Percentiles rank a stretch among this genome's conserved stretches.
These are phyloP conservation scores for Hymenoscyphus scutula DNA, from an alignment of 2,329 filamentous ascomycete species.

Conservation along the genomic window DNA sequence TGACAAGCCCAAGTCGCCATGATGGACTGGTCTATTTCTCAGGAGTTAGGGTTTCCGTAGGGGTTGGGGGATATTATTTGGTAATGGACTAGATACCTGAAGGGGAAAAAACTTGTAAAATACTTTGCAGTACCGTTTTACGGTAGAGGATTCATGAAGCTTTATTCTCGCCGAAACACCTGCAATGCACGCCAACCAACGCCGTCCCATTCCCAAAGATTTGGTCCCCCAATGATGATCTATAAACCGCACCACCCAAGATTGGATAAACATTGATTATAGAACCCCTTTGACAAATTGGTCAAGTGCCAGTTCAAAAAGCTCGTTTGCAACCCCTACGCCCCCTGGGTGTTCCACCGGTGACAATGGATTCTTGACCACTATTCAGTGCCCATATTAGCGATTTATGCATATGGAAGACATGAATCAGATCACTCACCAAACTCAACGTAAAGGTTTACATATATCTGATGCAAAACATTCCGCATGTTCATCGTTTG, in stretches of 20 bases:
- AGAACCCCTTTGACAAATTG: constrained; percentile 70
- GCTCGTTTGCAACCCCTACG: constrained; percentile 67
- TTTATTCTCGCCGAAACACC: constrained; percentile 21
- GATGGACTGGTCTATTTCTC: constrained; percentile 5
- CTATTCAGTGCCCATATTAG: constrained; percentile 38
- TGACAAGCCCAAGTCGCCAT: constrained; percentile 19
- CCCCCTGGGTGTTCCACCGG: constrained; percentile 68
- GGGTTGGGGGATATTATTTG: constrained; percentile 2
- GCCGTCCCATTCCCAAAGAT: constrained; percentile 19
- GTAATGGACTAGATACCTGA: constrained; percentile 4
- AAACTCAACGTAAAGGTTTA: constrained; percentile 96
- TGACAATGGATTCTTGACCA: constrained; percentile 68
- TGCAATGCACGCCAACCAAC: constrained; percentile 23
- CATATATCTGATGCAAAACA: constrained; percentile 96
- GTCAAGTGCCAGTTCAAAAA: constrained; percentile 71
- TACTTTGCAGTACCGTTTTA: constrained; percentile 19
- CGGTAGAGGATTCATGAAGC: constrained; percentile 12
- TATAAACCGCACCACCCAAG: neutral
- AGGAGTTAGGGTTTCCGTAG: constrained; percentile 14
- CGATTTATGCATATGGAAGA: neutral
- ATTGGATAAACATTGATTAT: constrained; percentile 22
- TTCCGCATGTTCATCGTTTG: constrained; percentile 87
- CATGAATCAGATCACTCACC: constrained; percentile 50
- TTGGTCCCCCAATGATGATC: neutral
- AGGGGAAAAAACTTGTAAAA: constrained; percentile 20